Evolutionary conservation across 1,139 yeast genomes (phyloP).

Genomic region (Scheffersomyces cryptocercus): DNA sequence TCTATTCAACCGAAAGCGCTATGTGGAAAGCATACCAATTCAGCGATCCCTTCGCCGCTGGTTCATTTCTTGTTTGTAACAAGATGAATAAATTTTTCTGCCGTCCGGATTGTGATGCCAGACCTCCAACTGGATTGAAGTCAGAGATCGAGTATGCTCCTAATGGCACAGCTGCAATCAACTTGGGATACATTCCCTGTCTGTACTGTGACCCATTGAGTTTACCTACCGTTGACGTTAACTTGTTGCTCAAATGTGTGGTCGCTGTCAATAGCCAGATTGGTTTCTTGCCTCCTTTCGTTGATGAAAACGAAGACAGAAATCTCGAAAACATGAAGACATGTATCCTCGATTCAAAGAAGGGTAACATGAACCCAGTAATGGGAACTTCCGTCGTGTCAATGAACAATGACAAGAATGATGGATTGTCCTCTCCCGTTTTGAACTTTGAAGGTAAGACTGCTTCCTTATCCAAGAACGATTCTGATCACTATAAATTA

Average conservation of each 20-base stretch:
- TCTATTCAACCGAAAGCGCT: slow-evolving; percentile 46
- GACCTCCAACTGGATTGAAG: slow-evolving; percentile 44
- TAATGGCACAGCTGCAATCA: slow-evolving; percentile 42
- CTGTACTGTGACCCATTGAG: slow-evolving; percentile 49
- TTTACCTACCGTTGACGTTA: slow-evolving; percentile 48
- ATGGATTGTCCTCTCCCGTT: slow-evolving; percentile 32
- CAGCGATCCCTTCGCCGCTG: slow-evolving; percentile 67
- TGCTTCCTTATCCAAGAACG: slow-evolving; percentile 50
- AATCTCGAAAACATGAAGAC: slow-evolving; percentile 41
- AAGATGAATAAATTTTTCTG: slow-evolving; percentile 46
- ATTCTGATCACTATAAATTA: slow-evolving; percentile 66
- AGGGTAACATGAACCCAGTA: slow-evolving; percentile 28
- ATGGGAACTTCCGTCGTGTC: slow-evolving; percentile 7
- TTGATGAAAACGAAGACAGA: slow-evolving; percentile 48
- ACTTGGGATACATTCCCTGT: slow-evolving; percentile 53
- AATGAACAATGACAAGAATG: slow-evolving; percentile 19
- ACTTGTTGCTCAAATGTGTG: slow-evolving; percentile 59
- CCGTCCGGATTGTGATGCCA: slow-evolving; percentile 68
- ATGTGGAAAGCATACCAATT: slow-evolving; percentile 70
- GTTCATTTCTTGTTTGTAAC: slow-evolving; percentile 54
- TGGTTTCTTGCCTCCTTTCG: slow-evolving; percentile 55
- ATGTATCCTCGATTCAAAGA: slow-evolving; percentile 35
- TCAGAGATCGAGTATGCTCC: slow-evolving; percentile 48
- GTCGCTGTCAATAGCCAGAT: slow-evolving; percentile 55
- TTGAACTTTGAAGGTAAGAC: slow-evolving; percentile 23